These are phyloP conservation scores for Botryotinia calthae DNA, from an alignment of 2,329 filamentous ascomycete genomes.

Conservation along the genomic window DNA sequence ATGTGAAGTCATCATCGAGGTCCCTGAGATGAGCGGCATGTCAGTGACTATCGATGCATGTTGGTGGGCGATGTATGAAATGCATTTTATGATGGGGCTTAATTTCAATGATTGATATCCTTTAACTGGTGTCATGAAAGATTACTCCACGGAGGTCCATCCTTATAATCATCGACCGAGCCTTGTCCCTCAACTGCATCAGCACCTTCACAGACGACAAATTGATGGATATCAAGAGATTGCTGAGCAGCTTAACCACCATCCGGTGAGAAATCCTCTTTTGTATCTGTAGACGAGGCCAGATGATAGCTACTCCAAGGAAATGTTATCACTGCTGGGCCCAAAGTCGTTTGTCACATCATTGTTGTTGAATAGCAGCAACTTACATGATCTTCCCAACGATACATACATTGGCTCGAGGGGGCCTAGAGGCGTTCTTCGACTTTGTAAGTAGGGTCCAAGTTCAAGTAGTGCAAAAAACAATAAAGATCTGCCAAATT, in stretches of 20 bases:
- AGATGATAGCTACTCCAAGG: background rate
- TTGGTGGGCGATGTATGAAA: conserved; percentile 31
- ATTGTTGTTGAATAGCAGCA: background rate
- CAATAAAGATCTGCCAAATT: background rate
- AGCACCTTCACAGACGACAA: conserved; percentile 37
- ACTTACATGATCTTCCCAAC: background rate
- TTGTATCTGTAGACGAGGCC: background rate
- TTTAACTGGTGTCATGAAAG: background rate
- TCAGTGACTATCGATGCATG: background rate
- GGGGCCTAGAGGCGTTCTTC: background rate
- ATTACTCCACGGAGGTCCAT: conserved; percentile 33
- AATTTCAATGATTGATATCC: background rate
- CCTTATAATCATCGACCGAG: conserved; percentile 59
- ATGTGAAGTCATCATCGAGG: background rate
- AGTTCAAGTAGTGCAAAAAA: background rate
- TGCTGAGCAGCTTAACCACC: background rate
- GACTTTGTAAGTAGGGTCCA: background rate
- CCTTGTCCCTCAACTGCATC: conserved; percentile 57
- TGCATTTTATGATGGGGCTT: background rate
- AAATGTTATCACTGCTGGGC: background rate
- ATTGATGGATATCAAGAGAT: conserved; percentile 39
- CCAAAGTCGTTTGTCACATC: background rate
- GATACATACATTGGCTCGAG: background rate
- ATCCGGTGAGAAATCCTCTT: background rate
- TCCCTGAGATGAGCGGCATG: background rate